Conservation (phyloP, 2,329 filamentous ascomycete species). For the Sarocladium brachiariae region DNA sequence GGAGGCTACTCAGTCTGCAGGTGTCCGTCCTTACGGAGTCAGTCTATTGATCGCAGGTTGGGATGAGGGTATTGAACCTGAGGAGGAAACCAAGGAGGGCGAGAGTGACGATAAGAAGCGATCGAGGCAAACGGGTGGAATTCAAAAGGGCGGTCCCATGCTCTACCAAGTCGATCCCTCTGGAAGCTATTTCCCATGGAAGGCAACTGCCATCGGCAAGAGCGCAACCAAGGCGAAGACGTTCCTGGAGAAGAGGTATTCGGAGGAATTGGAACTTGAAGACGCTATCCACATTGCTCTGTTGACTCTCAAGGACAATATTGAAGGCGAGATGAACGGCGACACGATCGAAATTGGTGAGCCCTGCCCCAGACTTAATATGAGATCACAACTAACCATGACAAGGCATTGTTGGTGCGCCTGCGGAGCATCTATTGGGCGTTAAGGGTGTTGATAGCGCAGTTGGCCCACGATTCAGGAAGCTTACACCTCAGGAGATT, state of each 20-base stretch:
- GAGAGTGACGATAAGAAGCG: slow-evolving; percentile 66
- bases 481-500: slow-evolving; percentile 95
- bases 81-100: slow-evolving; percentile 56
- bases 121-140: slow-evolving; percentile 85
- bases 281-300: slow-evolving; percentile 98
- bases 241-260: slow-evolving; percentile 98
- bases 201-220: slow-evolving; percentile 98
- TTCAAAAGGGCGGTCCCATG: slow-evolving; percentile 92
- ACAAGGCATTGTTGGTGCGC: slow-evolving; percentile 86
- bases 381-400: slow-evolving; percentile 14
- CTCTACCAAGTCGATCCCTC: slow-evolving; percentile 99
- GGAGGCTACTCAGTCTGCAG: slow-evolving; percentile 95
- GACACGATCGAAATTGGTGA: slow-evolving; percentile 96
- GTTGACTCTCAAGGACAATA: slow-evolving; percentile 96
- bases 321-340: slow-evolving; percentile 98
- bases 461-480: slow-evolving; percentile 80
- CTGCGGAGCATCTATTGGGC: slow-evolving; percentile 86
- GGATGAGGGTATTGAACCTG: slow-evolving; percentile 93
- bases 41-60: slow-evolving; percentile 92
- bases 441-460: slow-evolving; percentile 84
- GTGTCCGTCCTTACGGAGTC: slow-evolving; percentile 94
- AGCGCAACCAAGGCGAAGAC: slow-evolving; percentile 98
- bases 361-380: slow-evolving; percentile 20
- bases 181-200: slow-evolving; percentile 98
- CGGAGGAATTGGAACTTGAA: slow-evolving; percentile 91